Conservation (phyloP, 345 rosid genomes). For the Eucalyptus sp. region DNA sequence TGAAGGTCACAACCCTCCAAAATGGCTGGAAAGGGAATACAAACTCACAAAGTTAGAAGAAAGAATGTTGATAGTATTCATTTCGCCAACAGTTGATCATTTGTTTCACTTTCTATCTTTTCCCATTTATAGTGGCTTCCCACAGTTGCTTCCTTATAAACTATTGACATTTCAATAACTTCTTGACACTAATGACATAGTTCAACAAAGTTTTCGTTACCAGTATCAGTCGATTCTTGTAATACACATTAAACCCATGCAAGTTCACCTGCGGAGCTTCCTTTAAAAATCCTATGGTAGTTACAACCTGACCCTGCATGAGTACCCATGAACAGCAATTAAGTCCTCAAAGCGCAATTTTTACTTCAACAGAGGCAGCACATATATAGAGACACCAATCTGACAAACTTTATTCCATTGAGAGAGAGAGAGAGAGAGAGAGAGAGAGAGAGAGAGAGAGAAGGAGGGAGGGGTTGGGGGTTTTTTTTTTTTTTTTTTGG, state of each 20-base stretch:
- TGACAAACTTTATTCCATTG: neutral
- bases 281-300: constrained; percentile 88
- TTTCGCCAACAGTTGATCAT: neutral
- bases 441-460: neutral
- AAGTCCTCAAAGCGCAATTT: neutral
- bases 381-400: neutral
- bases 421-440: neutral
- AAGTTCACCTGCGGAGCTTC: constrained; percentile 71
- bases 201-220: constrained; percentile 16
- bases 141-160: neutral
- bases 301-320: constrained; percentile 58
- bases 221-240: constrained; percentile 87
- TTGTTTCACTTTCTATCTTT: neutral
- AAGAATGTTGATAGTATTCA: neutral
- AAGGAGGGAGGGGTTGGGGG: neutral
- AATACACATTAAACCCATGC: constrained; percentile 82
- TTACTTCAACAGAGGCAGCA: neutral
- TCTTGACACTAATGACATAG: neutral
- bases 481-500: too few species aligned
- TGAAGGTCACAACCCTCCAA: constrained; percentile 59
- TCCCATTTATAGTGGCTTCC: neutral
- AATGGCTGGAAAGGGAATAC: constrained; percentile 50
- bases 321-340: neutral
- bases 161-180: neutral
- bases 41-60: neutral